These are phyloP conservation scores for Acacia pycnantha DNA, from an alignment of 331 rosid genomes.

Conservation along the genomic window DNA sequence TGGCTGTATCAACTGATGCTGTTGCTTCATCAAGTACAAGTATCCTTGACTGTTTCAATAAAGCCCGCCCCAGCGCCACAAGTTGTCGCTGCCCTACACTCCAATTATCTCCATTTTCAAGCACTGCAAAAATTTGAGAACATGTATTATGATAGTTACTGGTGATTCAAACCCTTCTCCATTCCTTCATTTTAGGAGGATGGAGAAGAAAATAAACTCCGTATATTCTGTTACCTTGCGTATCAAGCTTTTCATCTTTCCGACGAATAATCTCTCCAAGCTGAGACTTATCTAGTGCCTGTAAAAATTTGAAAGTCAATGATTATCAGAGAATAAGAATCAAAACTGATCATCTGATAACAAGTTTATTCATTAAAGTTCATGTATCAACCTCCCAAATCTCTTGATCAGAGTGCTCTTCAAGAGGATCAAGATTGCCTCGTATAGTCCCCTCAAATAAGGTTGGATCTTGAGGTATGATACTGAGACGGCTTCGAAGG, in stretches of 20 bases:
- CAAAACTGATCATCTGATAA: not conserved
- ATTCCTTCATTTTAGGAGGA: not conserved
- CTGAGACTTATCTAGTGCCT: constrained; percentile 95
- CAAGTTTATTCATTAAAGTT: not conserved
- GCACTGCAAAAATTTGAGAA: constrained; percentile 55
- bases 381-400: constrained; percentile 81
- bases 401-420: constrained; percentile 88
- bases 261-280: constrained; percentile 78
- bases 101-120: constrained; percentile 99
- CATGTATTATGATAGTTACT: constrained; percentile 21
- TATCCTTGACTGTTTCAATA: constrained; percentile 88
- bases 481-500: constrained; percentile 91
- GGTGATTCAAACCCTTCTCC: constrained; percentile 12
- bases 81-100: constrained; percentile 99
- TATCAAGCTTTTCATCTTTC: constrained; percentile 79
- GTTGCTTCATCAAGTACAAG: constrained; percentile 99
- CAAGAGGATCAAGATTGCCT: constrained; percentile 95
- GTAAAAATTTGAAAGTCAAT: constrained; percentile 24
- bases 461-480: constrained; percentile 98
- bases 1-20: constrained; percentile 93
- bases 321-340: constrained; percentile 2
- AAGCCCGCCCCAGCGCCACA: constrained; percentile 90
- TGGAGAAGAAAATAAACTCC: not conserved
- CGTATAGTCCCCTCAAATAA: constrained; percentile 97
- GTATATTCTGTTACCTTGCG: constrained; percentile 60